Conservation (phyloP, 164 flowering plant genomes). For the Magnolia kwangsiensis region DNA sequence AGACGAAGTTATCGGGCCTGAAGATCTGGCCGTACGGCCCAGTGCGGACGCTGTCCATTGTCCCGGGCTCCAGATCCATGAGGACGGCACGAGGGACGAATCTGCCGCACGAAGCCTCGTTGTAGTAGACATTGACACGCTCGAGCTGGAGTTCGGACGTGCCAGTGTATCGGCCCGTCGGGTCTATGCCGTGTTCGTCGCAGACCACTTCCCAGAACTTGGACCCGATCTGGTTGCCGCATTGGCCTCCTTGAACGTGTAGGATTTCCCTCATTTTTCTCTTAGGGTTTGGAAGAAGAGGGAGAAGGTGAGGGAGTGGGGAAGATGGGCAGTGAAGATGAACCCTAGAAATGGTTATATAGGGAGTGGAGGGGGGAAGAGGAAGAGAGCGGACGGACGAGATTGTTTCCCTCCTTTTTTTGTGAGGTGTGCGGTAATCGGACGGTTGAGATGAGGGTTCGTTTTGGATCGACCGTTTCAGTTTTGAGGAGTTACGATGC, state of each 20-base stretch:
- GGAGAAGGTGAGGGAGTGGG: too few relatives aligned
- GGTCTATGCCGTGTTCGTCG: conserved; percentile 47
- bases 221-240: conserved; percentile 54
- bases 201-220: conserved; percentile 45
- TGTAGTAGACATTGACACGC: conserved; percentile 44
- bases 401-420: neutral
- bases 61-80: conserved; percentile 55
- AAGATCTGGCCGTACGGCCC: conserved; percentile 36
- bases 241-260: conserved; percentile 53
- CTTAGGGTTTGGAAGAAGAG: neutral
- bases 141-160: conserved; percentile 42
- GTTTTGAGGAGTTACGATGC: too few relatives aligned
- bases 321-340: neutral
- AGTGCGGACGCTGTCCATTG: conserved; percentile 45
- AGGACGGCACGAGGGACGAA: conserved; percentile 55
- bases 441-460: conserved; percentile 5
- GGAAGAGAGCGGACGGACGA: neutral
- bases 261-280: conserved; percentile 48
- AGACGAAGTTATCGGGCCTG: conserved; percentile 11
- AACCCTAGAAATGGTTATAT: conserved; percentile 1
- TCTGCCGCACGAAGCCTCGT: conserved; percentile 43
- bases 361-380: neutral
- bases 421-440: neutral
- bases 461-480: neutral
- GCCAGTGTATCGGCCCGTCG: conserved; percentile 36